These are phyloP conservation scores for Zygosaccharomyces sapae DNA, from an alignment of 1,139 yeast genomes.

Conservation along the genomic window DNA sequence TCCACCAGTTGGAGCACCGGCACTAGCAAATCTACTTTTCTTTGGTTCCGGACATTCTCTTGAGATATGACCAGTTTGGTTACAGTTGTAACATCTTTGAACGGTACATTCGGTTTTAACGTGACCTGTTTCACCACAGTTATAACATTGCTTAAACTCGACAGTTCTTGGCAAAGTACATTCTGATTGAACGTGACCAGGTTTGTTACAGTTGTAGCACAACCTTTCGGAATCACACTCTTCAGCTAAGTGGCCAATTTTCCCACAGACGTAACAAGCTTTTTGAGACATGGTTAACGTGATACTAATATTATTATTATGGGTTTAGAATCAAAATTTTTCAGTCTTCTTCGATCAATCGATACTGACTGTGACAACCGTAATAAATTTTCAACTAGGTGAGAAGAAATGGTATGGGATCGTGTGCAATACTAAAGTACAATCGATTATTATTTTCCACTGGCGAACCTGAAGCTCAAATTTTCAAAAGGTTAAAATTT, in stretches of 20 bases:
- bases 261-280: slow-evolving; percentile 90
- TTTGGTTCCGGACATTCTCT: slow-evolving; percentile 58
- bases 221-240: slow-evolving; percentile 77
- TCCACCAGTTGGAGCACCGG: slow-evolving; percentile 15
- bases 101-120: slow-evolving; percentile 65
- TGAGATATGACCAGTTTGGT: slow-evolving; percentile 79
- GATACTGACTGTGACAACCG: background rate
- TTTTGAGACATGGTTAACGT: slow-evolving; percentile 53
- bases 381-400: background rate
- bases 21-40: slow-evolving; percentile 23
- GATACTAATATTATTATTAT: background rate
- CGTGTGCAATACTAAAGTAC: background rate
- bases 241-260: slow-evolving; percentile 87
- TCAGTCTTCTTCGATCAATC: background rate
- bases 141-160: slow-evolving; percentile 81
- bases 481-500: background rate
- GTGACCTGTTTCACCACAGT: slow-evolving; percentile 74
- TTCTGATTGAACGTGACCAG: slow-evolving; percentile 85
- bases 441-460: background rate
- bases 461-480: background rate
- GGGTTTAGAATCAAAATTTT: background rate
- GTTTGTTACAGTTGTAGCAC: slow-evolving; percentile 88
- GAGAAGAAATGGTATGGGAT: background rate
- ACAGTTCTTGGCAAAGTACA: slow-evolving; percentile 86
- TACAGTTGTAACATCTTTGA: slow-evolving; percentile 81